A percentile compares a stretch with the other conserved stretches of the same genome.
Evolutionary conservation across 768 basidiomycete species (phyloP).

Genomic region (Lentinula raphanica): DNA sequence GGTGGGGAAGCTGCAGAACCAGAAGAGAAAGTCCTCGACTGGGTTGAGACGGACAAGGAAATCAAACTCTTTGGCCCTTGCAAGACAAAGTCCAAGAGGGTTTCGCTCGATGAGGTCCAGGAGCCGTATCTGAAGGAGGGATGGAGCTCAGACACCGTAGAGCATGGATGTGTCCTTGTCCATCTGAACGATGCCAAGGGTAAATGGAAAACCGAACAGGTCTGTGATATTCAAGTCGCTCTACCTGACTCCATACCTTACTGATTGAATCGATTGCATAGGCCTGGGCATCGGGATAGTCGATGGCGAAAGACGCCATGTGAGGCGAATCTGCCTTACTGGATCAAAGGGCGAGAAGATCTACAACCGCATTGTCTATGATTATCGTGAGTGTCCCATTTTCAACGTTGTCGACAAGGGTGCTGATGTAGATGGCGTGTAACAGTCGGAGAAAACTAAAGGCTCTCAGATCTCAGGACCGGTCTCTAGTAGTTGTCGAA

Average conservation of each 20-base stretch:
- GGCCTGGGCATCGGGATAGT: slow-evolving; percentile 12
- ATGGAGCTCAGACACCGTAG: slow-evolving; percentile 36
- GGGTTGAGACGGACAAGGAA: slow-evolving; percentile 48
- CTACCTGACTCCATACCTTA: no score
- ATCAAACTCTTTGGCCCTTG: slow-evolving; percentile 62
- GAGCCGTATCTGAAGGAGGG: slow-evolving; percentile 36
- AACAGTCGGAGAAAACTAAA: not conserved
- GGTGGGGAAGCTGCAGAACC: not conserved
- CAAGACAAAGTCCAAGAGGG: slow-evolving; percentile 48
- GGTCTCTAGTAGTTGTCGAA: no score
- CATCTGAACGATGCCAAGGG: slow-evolving; percentile 30
- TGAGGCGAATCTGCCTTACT: slow-evolving; percentile 5
- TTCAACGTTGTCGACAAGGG: not conserved
- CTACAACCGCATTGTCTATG: slow-evolving; percentile 9
- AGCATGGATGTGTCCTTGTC: slow-evolving; percentile 33
- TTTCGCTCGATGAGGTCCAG: slow-evolving; percentile 40
- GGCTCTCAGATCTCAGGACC: no score
- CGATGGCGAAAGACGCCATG: slow-evolving; percentile 1
- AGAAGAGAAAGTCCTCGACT: slow-evolving; percentile 25
- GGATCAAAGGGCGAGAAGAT: not conserved
- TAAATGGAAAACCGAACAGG: slow-evolving; percentile 36
- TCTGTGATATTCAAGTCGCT: not conserved
- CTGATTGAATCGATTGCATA: not conserved
- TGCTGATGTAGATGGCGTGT: not conserved
- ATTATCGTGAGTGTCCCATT: slow-evolving; percentile 7